Evolutionary conservation across 2,329 filamentous ascomycete genomes (phyloP), one percentile per base, ranked within the genome.

Genomic region (Herpotrichia juniperi): DNA sequence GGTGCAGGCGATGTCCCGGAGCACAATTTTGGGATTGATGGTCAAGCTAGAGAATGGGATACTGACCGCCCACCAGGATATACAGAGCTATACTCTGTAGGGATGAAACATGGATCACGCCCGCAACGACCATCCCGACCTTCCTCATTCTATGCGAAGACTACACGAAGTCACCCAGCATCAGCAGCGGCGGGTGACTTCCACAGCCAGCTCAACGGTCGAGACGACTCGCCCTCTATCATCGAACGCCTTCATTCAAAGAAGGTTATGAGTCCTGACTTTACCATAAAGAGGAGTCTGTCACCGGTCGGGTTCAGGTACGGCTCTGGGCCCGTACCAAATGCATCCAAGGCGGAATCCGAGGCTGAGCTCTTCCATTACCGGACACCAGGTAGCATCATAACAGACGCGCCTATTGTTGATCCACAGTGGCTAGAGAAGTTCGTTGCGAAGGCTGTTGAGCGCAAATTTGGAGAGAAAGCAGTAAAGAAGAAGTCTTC

Each of bases 241-340:
- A 25, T 43, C n/a, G 40, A 28, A 19, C 40, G 26, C 14, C 24
- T 43, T 43, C 40, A 43, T 17, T 6, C 17, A n/a, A n/a, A 17
- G 7, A 24, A 16, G 25, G n/a, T 34, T 7, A 21, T 31, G 19
- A 43, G 40, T n/a, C 40, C 24, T 28, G 25, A 34, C 16, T 24
- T 21, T 21, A 25, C 19, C 17, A 21, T 16, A 39, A 14, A 19
- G 28, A 44, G 49, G 11, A 44, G 57, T 26, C 51, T 59, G 28
- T 35, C 52, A 14, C 31, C 51, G 4, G 37, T 8, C 7, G 59
- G 52, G 3, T 57, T 62, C n/a, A 59, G 65, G 21, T 71, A 71
- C 14, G 68, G 67, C 12, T 61, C 57, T 25, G 64, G 67, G 9
- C 66, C 67, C 14, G 56, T 71, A 21, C 67, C 61, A 1, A 49